Conservation (phyloP, 495 filamentous ascomycete species). For the Patellaria atrata region DNA sequence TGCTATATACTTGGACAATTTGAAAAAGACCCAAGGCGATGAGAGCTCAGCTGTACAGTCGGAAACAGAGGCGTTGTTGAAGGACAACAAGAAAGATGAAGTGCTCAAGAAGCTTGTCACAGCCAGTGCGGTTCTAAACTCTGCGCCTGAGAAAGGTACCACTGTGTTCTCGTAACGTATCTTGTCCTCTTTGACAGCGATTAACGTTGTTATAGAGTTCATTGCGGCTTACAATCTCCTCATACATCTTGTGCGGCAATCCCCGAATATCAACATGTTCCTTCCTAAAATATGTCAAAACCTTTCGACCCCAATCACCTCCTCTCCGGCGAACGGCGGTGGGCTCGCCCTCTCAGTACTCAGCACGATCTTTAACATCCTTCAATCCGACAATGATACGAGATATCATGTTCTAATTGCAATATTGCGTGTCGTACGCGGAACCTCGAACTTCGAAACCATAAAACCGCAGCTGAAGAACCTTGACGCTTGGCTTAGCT, state of each 20-base stretch:
- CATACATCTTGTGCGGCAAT: constrained; percentile 77
- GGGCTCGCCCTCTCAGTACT: constrained; percentile 75
- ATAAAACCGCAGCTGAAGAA: constrained; percentile 65
- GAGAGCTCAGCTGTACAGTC: constrained; percentile 44
- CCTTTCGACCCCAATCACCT: constrained; percentile 71
- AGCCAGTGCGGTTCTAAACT: constrained; percentile 54
- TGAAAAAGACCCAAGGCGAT: constrained; percentile 39
- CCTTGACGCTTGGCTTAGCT: constrained; percentile 62
- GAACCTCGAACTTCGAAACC: constrained; percentile 49
- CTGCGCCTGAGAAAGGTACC: constrained; percentile 71
- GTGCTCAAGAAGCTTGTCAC: constrained; percentile 77
- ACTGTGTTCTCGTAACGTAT: neutral
- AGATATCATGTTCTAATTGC: constrained; percentile 82
- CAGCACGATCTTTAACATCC: constrained; percentile 93
- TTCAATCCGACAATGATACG: constrained; percentile 52
- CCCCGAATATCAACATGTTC: constrained; percentile 66
- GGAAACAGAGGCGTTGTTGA: constrained; percentile 60
- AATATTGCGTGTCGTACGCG: constrained; percentile 65
- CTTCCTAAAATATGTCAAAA: constrained; percentile 75
- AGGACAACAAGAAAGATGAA: constrained; percentile 49
- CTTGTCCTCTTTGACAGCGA: neutral
- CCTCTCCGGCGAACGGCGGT: constrained; percentile 69
- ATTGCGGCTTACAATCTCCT: constrained; percentile 90
- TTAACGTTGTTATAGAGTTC: constrained; percentile 47
- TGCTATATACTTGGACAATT: constrained; percentile 62